These are phyloP conservation scores for Thymus quinquecostatus DNA, from an alignment of 257 asterid genomes.

Conservation along the genomic window DNA sequence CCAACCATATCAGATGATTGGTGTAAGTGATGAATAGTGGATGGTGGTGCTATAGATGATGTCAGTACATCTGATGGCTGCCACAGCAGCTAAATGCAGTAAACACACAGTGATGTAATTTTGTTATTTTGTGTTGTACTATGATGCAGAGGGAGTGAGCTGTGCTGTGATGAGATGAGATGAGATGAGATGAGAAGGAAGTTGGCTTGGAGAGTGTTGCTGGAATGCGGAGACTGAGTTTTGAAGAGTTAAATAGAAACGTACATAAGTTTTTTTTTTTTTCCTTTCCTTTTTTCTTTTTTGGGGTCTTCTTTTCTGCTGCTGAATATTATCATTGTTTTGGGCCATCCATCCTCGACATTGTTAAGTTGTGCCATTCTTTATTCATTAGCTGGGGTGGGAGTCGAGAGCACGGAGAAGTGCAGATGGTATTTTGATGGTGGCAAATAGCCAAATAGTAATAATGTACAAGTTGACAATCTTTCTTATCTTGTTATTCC, in stretches of 20 bases:
- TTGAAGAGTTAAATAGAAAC: conserved; percentile 15
- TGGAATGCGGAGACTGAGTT: neutral
- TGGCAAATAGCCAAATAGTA: neutral
- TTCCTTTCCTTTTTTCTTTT: neutral
- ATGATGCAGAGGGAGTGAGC: conserved; percentile 49
- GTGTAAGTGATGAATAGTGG: neutral
- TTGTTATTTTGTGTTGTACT: neutral
- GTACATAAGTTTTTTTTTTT: conserved; percentile 9
- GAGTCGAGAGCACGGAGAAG: neutral
- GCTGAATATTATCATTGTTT: conserved; percentile 6
- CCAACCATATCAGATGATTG: neutral
- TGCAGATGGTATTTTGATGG: conserved; percentile 3
- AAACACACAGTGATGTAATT: neutral
- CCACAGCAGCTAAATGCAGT: neutral
- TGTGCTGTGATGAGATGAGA: neutral
- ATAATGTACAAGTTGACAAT: neutral
- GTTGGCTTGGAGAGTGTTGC: too few species aligned
- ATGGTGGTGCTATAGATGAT: too few species aligned
- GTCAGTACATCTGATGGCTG: too few species aligned
- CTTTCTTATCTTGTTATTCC: neutral
- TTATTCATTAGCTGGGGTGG: conserved; percentile 20
- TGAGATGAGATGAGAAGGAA: too few species aligned
- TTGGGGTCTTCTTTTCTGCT: neutral
- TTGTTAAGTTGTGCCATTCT: conserved; percentile 20
- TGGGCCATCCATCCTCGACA: neutral